Evolutionary conservation across 495 filamentous ascomycete genomes (phyloP).

Genomic region (Amorphotheca resinae): DNA sequence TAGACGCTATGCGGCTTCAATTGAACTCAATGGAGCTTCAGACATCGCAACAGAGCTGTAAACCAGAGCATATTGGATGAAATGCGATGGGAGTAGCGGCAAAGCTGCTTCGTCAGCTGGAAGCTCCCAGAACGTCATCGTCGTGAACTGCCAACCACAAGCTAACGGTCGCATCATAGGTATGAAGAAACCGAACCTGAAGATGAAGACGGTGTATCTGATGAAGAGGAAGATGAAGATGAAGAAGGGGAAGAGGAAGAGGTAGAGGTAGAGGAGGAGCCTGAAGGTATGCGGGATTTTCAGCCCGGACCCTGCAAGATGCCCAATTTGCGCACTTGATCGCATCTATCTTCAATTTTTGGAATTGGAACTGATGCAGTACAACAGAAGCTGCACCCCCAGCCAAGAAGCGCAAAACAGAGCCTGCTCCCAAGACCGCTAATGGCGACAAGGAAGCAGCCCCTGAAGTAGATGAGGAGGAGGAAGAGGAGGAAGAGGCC

Average conservation of each 20-base stretch:
- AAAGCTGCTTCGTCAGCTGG: neutral
- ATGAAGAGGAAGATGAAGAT: constrained; percentile 11
- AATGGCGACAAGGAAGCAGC: constrained; percentile 10
- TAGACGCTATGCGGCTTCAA: neutral
- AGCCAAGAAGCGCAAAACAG: constrained; percentile 4
- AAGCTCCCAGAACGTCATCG: too few species aligned
- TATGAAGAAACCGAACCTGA: constrained; percentile 20
- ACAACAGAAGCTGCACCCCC: neutral
- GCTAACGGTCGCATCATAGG: constrained; percentile 4
- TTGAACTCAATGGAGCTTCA: neutral
- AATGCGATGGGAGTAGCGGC: neutral
- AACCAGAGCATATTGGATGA: neutral
- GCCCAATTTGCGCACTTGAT: too few species aligned
- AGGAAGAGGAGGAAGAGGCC: constrained; percentile 8
- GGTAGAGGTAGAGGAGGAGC: constrained; percentile 12
- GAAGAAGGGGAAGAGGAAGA: constrained; percentile 12
- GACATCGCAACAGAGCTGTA: neutral
- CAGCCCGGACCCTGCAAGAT: neutral
- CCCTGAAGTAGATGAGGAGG: constrained; percentile 13
- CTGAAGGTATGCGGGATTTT: constrained; percentile 9
- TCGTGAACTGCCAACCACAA: too few species aligned
- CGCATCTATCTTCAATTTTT: too few species aligned
- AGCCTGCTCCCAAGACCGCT: constrained; percentile 8
- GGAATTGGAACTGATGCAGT: neutral
- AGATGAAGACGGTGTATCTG: constrained; percentile 8